phyloP scores from a whole-genome alignment of 805 yeast genomes.

The Metschnikowia koreensis region DNA sequence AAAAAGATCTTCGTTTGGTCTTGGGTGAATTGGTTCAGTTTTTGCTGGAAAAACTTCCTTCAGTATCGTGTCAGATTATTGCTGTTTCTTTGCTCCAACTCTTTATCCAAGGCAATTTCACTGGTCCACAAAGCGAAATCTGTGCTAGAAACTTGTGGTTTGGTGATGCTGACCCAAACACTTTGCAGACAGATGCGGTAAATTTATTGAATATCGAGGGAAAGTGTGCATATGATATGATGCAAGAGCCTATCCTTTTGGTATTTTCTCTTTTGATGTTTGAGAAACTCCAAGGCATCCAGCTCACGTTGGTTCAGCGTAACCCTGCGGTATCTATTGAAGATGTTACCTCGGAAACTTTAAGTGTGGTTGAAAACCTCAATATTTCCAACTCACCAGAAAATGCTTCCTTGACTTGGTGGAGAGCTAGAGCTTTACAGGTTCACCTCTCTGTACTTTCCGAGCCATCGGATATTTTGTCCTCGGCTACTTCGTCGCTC shows the following conservation, averaged over 20 bases:
- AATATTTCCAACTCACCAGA: slow-evolving; percentile 27
- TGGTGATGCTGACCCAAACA: slow-evolving; percentile 19
- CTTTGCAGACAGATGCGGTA: slow-evolving; percentile 32
- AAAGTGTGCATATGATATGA: slow-evolving; percentile 62
- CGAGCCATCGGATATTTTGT: slow-evolving; percentile 55
- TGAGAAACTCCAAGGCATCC: slow-evolving; percentile 43
- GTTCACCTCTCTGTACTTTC: slow-evolving; percentile 61
- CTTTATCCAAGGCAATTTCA: slow-evolving; percentile 73
- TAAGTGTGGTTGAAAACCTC: slow-evolving; percentile 7
- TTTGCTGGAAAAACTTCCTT: slow-evolving; percentile 5
- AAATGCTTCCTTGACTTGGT: slow-evolving; percentile 60
- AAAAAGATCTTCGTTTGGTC: slow-evolving; percentile 18
- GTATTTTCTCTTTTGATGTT: slow-evolving; percentile 30
- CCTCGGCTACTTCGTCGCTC: slow-evolving; percentile 41
- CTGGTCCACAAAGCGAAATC: slow-evolving; percentile 68
- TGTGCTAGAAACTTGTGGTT: slow-evolving; percentile 33
- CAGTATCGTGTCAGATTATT: slow-evolving; percentile 27
- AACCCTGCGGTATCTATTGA: slow-evolving; percentile 23
- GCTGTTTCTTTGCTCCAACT: slow-evolving; percentile 65
- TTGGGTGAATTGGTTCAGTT: slow-evolving; percentile 13
- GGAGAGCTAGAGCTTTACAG: slow-evolving; percentile 70
- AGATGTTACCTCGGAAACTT: slow-evolving; percentile 21
- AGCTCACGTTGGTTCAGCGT: slow-evolving; percentile 43
- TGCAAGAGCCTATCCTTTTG: slow-evolving; percentile 35
- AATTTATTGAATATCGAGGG: slow-evolving; percentile 56